A percentile compares a stretch with the other conserved stretches of the same genome.
phyloP scores from a whole-genome alignment of 441 rosid genomes.

The Pelargonium myrrhifolium region DNA sequence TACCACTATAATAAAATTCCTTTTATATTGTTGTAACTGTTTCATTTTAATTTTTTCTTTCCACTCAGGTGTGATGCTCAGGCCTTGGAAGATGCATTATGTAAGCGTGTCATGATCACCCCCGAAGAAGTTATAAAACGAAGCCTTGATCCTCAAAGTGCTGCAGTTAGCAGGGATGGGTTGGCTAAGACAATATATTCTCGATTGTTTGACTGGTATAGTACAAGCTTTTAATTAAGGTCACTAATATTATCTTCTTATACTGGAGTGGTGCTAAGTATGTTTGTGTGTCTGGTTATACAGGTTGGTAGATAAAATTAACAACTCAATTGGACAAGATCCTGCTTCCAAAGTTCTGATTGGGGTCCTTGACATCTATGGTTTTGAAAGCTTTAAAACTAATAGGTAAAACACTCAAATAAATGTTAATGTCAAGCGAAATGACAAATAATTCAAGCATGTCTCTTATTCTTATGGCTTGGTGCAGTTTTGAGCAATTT shows the following conservation, averaged over 20 bases:
- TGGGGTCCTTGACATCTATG: conserved; percentile 84
- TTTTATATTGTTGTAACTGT: background rate
- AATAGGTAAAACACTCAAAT: conserved; percentile 52
- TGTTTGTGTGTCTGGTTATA: conserved; percentile 17
- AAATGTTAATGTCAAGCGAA: background rate
- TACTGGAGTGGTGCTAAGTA: conserved; percentile 10
- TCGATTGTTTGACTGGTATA: conserved; percentile 73
- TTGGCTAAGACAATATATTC: conserved; percentile 83
- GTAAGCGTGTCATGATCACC: conserved; percentile 84
- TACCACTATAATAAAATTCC: background rate
- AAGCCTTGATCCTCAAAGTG: conserved; percentile 82
- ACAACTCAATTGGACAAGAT: conserved; percentile 77
- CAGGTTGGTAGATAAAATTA: conserved; percentile 80
- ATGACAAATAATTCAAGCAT: background rate
- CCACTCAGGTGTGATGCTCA: conserved; percentile 53
- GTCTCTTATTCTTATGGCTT: background rate
- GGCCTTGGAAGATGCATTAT: conserved; percentile 73
- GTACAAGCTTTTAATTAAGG: conserved; percentile 2
- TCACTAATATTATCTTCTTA: background rate
- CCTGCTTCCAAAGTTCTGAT: conserved; percentile 58
- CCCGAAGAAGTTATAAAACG: conserved; percentile 86
- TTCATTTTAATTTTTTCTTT: conserved; percentile 7
- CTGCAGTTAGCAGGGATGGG: conserved; percentile 61
- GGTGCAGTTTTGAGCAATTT: conserved; percentile 91
- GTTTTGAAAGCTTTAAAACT: conserved; percentile 92